Evolutionary conservation across 768 basidiomycete genomes (phyloP).

Genomic region (Pleurotus tuoliensis): DNA sequence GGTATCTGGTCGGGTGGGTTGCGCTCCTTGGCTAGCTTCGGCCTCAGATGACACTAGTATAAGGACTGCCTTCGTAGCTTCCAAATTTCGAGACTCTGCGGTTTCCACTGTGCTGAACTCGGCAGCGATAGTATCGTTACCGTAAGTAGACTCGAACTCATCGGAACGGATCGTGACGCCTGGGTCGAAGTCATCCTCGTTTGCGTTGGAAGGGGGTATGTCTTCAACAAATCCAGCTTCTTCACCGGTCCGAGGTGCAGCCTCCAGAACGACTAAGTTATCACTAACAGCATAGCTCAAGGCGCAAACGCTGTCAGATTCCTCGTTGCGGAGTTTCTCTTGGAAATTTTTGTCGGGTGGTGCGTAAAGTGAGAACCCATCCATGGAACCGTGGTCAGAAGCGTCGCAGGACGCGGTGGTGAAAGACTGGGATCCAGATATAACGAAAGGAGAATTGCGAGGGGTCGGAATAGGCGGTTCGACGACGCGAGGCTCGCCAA

Average conservation of each 20-base stretch:
- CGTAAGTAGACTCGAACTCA: background rate
- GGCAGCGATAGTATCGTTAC: constrained; percentile 9
- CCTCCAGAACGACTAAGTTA: background rate
- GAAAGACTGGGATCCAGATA: background rate
- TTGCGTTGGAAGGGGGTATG: too few relatives aligned
- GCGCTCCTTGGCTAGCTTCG: too few relatives aligned
- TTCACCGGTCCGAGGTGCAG: too few relatives aligned
- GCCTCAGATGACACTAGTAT: too few relatives aligned
- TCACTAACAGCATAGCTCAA: constrained; percentile 8
- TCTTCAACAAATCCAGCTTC: too few relatives aligned
- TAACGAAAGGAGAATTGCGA: background rate
- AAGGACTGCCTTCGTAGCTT: background rate
- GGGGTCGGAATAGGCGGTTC: too few relatives aligned
- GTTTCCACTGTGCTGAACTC: background rate
- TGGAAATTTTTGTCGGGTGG: constrained; percentile 13
- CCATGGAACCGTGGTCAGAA: background rate
- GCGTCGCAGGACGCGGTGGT: background rate
- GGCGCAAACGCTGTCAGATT: constrained; percentile 23
- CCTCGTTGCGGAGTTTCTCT: constrained; percentile 21
- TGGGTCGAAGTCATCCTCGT: too few relatives aligned
- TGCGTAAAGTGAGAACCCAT: background rate
- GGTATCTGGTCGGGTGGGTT: too few relatives aligned
- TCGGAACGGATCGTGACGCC: background rate
- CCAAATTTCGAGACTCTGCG: background rate
- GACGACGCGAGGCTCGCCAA: too few relatives aligned